Conservation (phyloP, 805 yeast species). For the Pichia californica region DNA sequence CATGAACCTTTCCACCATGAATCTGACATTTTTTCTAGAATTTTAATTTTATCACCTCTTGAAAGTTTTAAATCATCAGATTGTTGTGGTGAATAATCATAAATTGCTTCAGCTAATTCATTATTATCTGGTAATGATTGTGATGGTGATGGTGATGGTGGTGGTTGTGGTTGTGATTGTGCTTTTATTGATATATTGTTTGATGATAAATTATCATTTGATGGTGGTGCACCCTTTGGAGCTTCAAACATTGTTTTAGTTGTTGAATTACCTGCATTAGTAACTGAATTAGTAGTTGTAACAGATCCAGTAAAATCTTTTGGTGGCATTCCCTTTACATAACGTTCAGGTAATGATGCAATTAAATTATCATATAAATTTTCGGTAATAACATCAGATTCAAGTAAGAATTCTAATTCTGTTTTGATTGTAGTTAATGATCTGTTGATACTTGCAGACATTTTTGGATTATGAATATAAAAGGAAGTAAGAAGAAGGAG, state of each 20-base stretch:
- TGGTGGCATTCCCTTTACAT: conserved; percentile 14
- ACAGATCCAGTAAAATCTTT: conserved; percentile 20
- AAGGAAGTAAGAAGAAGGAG: not conserved
- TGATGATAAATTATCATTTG: not conserved
- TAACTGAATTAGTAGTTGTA: conserved; percentile 5
- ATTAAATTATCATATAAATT: conserved; percentile 35
- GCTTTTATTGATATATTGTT: conserved; percentile 8
- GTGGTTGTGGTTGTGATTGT: conserved; percentile 1
- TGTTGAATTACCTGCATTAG: conserved; percentile 1
- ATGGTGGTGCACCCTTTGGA: not conserved
- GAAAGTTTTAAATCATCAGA: conserved; percentile 61
- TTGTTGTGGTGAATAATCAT: conserved; percentile 69
- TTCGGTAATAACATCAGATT: conserved; percentile 64
- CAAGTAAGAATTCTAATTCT: conserved; percentile 68
- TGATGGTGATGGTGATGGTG: conserved; percentile 1
- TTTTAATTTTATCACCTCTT: conserved; percentile 63
- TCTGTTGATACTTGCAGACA: conserved; percentile 63
- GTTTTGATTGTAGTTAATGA: conserved; percentile 68
- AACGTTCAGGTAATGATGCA: conserved; percentile 2
- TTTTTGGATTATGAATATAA: not conserved
- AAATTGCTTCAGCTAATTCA: conserved; percentile 59
- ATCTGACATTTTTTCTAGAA: conserved; percentile 65
- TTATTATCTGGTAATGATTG: conserved; percentile 5
- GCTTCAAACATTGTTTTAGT: not conserved
- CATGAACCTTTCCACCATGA: conserved; percentile 90